Percentiles rank a stretch among this genome's conserved stretches.
Evolutionary conservation across 345 rosid genomes (phyloP).

Genomic region (Hypericum perforatum): DNA sequence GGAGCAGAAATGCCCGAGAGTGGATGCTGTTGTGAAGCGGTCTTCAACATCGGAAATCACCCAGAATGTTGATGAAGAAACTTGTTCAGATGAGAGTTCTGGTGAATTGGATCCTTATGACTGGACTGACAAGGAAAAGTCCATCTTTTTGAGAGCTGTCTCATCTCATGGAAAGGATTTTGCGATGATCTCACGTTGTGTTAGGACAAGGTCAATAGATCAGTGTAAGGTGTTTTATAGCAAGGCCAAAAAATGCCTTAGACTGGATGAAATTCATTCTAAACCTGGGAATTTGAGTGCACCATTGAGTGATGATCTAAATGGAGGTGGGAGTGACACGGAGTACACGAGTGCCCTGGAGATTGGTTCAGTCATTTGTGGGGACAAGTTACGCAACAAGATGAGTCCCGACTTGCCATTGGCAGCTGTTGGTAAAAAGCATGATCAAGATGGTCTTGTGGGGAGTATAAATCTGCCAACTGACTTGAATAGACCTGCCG

Average conservation of each 20-base stretch:
- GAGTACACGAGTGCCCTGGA: conserved; percentile 57
- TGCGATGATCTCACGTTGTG: conserved; percentile 46
- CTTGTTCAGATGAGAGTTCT: conserved; percentile 87
- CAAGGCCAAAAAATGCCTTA: conserved; percentile 88
- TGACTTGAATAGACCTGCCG: conserved; percentile 26
- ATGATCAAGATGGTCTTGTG: conserved; percentile 20
- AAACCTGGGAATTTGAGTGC: conserved; percentile 30
- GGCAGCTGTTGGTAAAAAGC: conserved; percentile 21
- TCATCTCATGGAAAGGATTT: conserved; percentile 80
- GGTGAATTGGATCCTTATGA: conserved; percentile 75
- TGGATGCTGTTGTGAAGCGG: conserved; percentile 33
- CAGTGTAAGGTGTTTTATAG: conserved; percentile 88
- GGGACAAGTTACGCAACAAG: conserved; percentile 33
- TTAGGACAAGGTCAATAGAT: conserved; percentile 63
- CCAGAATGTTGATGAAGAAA: conserved; percentile 63
- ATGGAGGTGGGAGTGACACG: conserved; percentile 67
- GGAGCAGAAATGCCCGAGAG: conserved; percentile 35
- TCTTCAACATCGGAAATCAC: conserved; percentile 47
- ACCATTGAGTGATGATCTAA: conserved; percentile 42
- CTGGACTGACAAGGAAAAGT: conserved; percentile 91
- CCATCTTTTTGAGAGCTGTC: conserved; percentile 59
- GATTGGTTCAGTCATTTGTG: conserved; percentile 36
- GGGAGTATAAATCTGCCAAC: conserved; percentile 22
- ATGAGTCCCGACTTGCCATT: conserved; percentile 30
- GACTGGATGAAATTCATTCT: conserved; percentile 56